phyloP scores from a whole-genome alignment of 305 asterid genomes.

The Solanum aculeatissimum region DNA sequence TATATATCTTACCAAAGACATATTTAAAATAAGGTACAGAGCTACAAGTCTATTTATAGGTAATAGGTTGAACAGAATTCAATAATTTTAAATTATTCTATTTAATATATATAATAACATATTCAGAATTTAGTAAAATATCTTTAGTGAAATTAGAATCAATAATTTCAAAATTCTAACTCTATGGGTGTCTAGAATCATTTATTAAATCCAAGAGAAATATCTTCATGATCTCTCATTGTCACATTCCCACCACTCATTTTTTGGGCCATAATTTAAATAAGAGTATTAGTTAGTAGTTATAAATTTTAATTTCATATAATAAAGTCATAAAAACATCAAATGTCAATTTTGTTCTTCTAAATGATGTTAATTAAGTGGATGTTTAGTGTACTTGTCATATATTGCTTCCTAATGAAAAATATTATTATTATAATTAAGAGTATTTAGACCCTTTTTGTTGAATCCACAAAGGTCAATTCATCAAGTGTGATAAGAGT shows the following conservation, averaged over 20 bases:
- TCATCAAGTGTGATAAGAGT: not conserved
- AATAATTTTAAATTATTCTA: not conserved
- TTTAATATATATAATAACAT: not conserved
- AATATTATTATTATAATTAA: not conserved
- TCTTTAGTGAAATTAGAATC: not conserved
- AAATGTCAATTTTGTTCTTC: not conserved
- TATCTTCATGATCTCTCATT: not conserved
- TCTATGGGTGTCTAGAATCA: not conserved
- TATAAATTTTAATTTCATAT: not conserved
- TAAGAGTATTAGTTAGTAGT: not conserved
- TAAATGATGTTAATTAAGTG: not conserved
- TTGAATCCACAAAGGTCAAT: not conserved
- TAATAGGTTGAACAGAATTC: rapidly evolving
- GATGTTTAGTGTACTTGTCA: not conserved
- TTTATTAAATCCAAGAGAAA: not conserved
- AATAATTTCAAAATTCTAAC: not conserved
- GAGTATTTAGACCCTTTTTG: not conserved
- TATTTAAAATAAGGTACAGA: not conserved
- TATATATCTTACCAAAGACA: not conserved
- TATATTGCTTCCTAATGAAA: not conserved
- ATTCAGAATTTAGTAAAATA: no score
- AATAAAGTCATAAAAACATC: not conserved
- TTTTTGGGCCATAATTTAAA: not conserved
- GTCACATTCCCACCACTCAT: not conserved
- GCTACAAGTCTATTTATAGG: rapidly evolving